Conservation (phyloP, 2,329 filamentous ascomycete species). For the Colletotrichum graminicola region DNA sequence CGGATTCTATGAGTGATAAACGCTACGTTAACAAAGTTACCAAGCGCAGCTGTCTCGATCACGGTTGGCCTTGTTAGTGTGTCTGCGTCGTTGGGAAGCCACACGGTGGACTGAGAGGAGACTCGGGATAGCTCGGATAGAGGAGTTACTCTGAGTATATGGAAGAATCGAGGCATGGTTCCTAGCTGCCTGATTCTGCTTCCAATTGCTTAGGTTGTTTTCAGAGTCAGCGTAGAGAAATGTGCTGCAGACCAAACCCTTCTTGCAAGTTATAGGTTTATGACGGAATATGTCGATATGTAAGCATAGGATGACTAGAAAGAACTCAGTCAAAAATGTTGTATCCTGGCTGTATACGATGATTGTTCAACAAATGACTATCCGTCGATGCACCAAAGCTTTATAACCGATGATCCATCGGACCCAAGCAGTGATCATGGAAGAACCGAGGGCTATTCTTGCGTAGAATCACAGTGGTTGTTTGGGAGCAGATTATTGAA, state of each 20-base stretch:
- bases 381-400: background rate
- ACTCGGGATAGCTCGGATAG: background rate
- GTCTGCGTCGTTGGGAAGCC: background rate
- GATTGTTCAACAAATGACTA: rapidly evolving
- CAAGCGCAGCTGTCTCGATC: background rate
- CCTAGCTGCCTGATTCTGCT: background rate
- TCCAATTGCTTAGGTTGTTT: background rate
- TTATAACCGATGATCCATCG: background rate
- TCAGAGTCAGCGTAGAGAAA: background rate
- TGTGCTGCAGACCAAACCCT: background rate
- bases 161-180: background rate
- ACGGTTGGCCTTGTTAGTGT: background rate
- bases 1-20: background rate
- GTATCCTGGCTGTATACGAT: background rate
- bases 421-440: background rate
- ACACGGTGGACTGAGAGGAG: background rate
- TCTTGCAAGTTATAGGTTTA: background rate
- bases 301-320: background rate
- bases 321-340: background rate
- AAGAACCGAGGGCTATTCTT: background rate
- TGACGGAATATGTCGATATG: background rate
- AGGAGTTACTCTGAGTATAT: background rate
- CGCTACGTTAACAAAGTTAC: background rate
- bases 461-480: background rate
- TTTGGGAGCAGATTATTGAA: background rate